Percentiles rank a stretch among this genome's conserved stretches.
phyloP scores from a whole-genome alignment of 257 asterid genomes.

The Hygrophila difformis region DNA sequence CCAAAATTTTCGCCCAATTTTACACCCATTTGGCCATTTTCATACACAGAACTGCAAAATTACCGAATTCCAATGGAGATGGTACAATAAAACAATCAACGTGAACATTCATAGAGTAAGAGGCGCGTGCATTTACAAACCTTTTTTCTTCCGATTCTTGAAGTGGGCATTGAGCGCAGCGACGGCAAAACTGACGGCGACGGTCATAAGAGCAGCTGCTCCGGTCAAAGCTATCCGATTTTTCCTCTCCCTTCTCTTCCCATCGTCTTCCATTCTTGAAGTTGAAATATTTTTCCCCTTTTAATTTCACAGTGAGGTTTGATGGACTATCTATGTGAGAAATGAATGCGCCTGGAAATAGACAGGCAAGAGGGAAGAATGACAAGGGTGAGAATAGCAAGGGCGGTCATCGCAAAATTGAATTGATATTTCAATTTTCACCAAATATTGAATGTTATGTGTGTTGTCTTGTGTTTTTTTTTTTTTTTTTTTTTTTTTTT shows the following conservation, averaged over 20 bases:
- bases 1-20: slow-evolving; percentile 6
- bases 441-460: too few relatives aligned
- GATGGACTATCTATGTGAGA: too few relatives aligned
- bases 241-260: slow-evolving; percentile 40
- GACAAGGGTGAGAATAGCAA: slow-evolving; percentile 38
- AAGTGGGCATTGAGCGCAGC: slow-evolving; percentile 40
- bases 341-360: too few relatives aligned
- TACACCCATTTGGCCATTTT: background rate
- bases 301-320: too few relatives aligned
- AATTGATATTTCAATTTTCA: too few relatives aligned
- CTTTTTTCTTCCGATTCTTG: slow-evolving; percentile 57
- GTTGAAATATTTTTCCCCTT: too few relatives aligned
- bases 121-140: slow-evolving; percentile 17
- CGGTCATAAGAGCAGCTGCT: slow-evolving; percentile 75
- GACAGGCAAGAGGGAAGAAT: too few relatives aligned
- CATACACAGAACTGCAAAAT: slow-evolving; percentile 2
- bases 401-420: slow-evolving; percentile 16
- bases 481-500: too few relatives aligned
- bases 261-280: slow-evolving; percentile 32
- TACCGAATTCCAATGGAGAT: background rate
- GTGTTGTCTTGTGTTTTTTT: too few relatives aligned
- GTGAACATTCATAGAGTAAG: background rate
- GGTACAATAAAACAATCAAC: background rate
- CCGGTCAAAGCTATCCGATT: slow-evolving; percentile 69
- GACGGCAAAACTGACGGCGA: slow-evolving; percentile 68